Conservation (phyloP, 148 eudicot species). For the Vaccinium macrocarpon region DNA sequence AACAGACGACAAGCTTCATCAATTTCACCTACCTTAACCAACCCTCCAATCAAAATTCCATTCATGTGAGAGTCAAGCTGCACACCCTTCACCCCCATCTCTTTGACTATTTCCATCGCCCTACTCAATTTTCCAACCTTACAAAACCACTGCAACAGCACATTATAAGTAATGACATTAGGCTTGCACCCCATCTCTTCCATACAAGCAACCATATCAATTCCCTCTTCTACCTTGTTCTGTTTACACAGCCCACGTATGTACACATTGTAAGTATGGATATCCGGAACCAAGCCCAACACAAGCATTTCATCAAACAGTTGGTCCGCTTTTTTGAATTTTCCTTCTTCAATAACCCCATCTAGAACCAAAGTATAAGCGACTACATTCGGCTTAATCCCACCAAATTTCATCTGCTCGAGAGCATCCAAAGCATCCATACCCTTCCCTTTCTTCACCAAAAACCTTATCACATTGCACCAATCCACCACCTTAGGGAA, state of each 20-base stretch:
- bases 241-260: conserved; percentile 50
- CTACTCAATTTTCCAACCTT: conserved; percentile 31
- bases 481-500: conserved; percentile 40
- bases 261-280: conserved; percentile 51
- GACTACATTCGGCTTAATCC: conserved; percentile 40
- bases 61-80: conserved; percentile 23
- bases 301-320: conserved; percentile 66
- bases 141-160: conserved; percentile 37
- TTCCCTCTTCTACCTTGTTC: conserved; percentile 43
- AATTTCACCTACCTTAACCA: conserved; percentile 25
- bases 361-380: conserved; percentile 48
- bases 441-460: conserved; percentile 40
- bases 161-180: conserved; percentile 34
- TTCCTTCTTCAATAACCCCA: conserved; percentile 35
- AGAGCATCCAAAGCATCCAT: conserved; percentile 41
- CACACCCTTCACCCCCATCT: conserved; percentile 35
- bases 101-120: conserved; percentile 33
- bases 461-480: conserved; percentile 45
- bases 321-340: conserved; percentile 39
- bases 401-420: conserved; percentile 47
- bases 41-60: conserved; percentile 33
- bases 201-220: conserved; percentile 42
- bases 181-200: conserved; percentile 58
- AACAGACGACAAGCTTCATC: conserved; percentile 33
- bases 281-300: conserved; percentile 57